Evolutionary conservation across 2,329 filamentous ascomycete species (phyloP), one percentile per base, ranked within the genome.

Genomic region (Colletotrichum sp.): DNA sequence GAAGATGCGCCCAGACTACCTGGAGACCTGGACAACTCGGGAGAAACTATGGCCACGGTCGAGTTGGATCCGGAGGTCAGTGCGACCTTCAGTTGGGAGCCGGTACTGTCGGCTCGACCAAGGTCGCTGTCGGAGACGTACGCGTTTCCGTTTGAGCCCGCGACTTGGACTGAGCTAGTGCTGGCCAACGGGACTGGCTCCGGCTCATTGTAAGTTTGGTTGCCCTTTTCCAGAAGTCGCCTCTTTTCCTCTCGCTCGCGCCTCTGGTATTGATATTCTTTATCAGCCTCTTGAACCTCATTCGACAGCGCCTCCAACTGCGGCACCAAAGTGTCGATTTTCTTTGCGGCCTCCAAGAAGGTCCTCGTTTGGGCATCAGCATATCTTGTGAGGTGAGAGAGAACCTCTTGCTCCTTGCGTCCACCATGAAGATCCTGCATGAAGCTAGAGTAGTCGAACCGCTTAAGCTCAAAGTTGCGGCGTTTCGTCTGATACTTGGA

Each of bases 371-470:
- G 97, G 4, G 94, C 92, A 83, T 98, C 96, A 12, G 98, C 98
- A 83, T 96, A 99, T 82, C 94, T 96, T 3, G 97, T 99, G 36
- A 99, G 89, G 82, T 98, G 95, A 2, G 96, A 99, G 34, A 99
- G 86, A 6, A 99, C 95, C 83, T 99, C 97, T 82, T 99, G 97
- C 81, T 99, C 97, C 83, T 99, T 99, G 77, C 97, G 93, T n/a
- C 97, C 97, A 34, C 97, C 97, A 78, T 99, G 97, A n/a, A 99
- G 89, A 87, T 99, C 97, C 81, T 99, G 96, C 95, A 99, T 98
- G 82, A 99, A 99, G 16, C 95, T 98, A 4, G 96, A 99, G 84
- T 99, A 99, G 84, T 99, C 98, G 81, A 99, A 99, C 12, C 98
- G 93, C 87, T 98, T 98, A 73, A 99, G 90, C 87, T 99, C 97